Percentiles rank a stretch among this genome's conserved stretches.
These are phyloP conservation scores for Xanthoparmelia taractica DNA, from an alignment of 495 filamentous ascomycete species.

Conservation along the genomic window DNA sequence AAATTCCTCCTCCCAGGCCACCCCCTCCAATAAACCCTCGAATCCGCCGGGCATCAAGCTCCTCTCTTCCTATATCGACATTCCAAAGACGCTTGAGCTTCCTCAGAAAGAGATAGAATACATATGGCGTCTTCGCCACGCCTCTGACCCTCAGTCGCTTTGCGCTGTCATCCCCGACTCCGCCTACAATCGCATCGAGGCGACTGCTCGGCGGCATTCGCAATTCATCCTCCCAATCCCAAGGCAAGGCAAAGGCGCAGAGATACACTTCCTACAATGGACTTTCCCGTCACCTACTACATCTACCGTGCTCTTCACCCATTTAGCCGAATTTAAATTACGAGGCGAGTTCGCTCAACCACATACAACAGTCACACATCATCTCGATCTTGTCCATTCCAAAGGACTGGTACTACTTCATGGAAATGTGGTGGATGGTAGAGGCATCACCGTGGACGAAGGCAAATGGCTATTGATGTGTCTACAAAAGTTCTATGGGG, in stretches of 20 bases:
- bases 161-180: constrained; percentile 69
- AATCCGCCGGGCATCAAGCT: constrained; percentile 59
- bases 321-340: constrained; percentile 84
- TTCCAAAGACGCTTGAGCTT: constrained; percentile 63
- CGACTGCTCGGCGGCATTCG: constrained; percentile 63
- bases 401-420: constrained; percentile 79
- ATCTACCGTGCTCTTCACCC: constrained; percentile 83
- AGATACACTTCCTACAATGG: constrained; percentile 79
- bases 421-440: constrained; percentile 65
- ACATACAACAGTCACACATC: constrained; percentile 88
- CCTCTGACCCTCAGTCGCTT: constrained; percentile 57
- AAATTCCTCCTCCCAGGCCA: constrained; percentile 24
- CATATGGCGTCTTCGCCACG: constrained; percentile 88
- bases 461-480: constrained; percentile 87
- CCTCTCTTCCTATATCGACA: constrained; percentile 73
- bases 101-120: constrained; percentile 75
- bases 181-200: constrained; percentile 61
- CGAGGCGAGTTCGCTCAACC: constrained; percentile 81
- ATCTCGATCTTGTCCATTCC: constrained; percentile 63
- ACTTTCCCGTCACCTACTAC: constrained; percentile 60
- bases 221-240: constrained; percentile 89
- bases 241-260: constrained; percentile 54
- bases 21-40: constrained; percentile 29
- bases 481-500: constrained; percentile 89
- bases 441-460: constrained; percentile 70